Conservation (phyloP, 2,329 filamentous ascomycete genomes). For the Nannizzia gypsea region DNA sequence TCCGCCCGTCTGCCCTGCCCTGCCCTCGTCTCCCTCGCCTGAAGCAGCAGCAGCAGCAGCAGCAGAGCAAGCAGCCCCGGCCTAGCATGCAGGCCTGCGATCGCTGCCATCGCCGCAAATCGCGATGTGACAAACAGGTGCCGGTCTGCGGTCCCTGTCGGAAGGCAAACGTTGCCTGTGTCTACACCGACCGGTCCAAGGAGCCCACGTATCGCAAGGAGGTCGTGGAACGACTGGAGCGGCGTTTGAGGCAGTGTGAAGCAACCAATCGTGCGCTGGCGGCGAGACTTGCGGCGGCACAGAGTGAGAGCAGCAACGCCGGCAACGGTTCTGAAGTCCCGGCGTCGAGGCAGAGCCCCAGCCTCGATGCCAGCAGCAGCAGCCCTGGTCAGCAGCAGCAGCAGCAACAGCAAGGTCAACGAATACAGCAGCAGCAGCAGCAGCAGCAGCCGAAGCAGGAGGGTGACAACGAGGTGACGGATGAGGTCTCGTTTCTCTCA, state of each 20-base stretch:
- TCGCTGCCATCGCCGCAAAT: constrained; percentile 33
- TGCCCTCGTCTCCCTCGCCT: neutral
- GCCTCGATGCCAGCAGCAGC: neutral
- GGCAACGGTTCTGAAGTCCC: neutral
- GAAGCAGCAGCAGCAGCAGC: neutral
- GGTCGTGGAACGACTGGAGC: constrained; percentile 28
- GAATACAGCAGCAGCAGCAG: neutral
- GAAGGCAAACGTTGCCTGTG: constrained; percentile 25
- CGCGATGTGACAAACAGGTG: constrained; percentile 31
- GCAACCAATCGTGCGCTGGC: constrained; percentile 13
- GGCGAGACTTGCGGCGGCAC: constrained; percentile 9
- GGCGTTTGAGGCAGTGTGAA: constrained; percentile 18
- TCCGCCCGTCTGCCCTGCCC: too few relatives aligned
- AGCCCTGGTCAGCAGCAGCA: neutral
- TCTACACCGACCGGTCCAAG: constrained; percentile 14
- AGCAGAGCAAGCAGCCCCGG: neutral
- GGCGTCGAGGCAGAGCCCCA: neutral
- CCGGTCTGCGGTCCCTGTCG: constrained; percentile 28
- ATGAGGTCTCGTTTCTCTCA: constrained; percentile 36
- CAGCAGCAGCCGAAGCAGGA: constrained; percentile 6
- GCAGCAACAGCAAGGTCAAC: neutral
- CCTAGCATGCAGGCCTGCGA: constrained; percentile 25
- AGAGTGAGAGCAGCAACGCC: neutral
- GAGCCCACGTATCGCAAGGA: constrained; percentile 25
- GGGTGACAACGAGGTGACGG: constrained; percentile 25